Evolutionary conservation across 768 basidiomycete genomes (phyloP).

Genomic region (Fomitopsis pulvina): DNA sequence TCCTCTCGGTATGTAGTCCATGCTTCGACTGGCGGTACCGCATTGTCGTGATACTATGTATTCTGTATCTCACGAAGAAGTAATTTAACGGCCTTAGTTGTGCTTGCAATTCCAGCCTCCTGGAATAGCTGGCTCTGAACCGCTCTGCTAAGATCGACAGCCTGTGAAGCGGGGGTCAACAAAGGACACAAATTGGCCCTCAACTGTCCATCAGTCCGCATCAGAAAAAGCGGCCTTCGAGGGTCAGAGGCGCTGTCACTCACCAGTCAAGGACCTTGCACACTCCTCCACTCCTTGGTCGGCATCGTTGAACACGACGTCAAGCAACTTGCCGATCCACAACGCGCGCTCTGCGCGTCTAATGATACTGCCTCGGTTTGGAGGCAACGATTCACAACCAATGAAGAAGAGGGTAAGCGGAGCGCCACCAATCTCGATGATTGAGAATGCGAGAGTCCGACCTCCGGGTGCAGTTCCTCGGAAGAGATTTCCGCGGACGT

Average conservation of each 20-base stretch:
- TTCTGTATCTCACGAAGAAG: too few species aligned
- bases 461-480: slow-evolving; percentile 43
- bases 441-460: slow-evolving; percentile 65
- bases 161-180: slow-evolving; percentile 76
- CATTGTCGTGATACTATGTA: too few species aligned
- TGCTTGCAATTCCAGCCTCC: too few species aligned
- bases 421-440: slow-evolving; percentile 57
- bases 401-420: slow-evolving; percentile 49
- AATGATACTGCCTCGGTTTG: slow-evolving; percentile 78
- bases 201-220: slow-evolving; percentile 65
- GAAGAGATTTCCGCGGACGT: too few species aligned
- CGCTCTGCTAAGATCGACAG: slow-evolving; percentile 48
- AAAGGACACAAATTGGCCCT: slow-evolving; percentile 91
- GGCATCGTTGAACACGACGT: slow-evolving; percentile 51
- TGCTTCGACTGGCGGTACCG: too few species aligned
- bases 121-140: too few species aligned
- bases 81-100: too few species aligned
- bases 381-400: slow-evolving; percentile 58
- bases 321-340: slow-evolving; percentile 65
- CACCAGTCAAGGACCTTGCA: slow-evolving; percentile 69
- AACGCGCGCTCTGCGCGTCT: slow-evolving; percentile 79
- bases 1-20: too few species aligned
- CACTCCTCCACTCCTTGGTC: slow-evolving; percentile 56
- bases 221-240: not conserved
- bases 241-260: not conserved